These are phyloP conservation scores for Xylaria intraflava DNA, from an alignment of 495 filamentous ascomycete species.

Conservation along the genomic window DNA sequence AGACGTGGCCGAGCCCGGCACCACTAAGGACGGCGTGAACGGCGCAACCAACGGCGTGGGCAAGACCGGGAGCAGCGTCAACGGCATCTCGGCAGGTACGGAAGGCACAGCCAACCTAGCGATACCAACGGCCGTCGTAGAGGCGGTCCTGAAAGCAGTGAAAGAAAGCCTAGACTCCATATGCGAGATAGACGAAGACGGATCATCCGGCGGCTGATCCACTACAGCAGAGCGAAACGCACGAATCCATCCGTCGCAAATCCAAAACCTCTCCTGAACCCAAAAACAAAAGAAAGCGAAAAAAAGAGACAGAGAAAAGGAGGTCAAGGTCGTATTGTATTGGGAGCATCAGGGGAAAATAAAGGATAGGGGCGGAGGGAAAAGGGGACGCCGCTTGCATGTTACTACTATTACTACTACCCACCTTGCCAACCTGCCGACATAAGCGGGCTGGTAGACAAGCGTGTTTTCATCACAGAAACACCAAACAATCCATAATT, in stretches of 20 bases:
- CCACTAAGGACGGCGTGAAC: conserved; percentile 11
- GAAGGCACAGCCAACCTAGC: conserved; percentile 31
- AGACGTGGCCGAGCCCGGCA: neutral
- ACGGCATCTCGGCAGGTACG: conserved; percentile 12
- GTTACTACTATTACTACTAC: no score
- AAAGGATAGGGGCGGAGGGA: no score
- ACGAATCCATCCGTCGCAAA: neutral
- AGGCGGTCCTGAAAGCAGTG: conserved; percentile 47
- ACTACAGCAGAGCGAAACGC: neutral
- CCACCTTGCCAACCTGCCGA: no score
- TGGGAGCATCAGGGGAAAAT: no score
- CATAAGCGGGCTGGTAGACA: no score
- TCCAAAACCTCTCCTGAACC: neutral
- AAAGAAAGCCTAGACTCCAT: conserved; percentile 45
- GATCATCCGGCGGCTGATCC: conserved; percentile 14
- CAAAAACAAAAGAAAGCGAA: neutral
- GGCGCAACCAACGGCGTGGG: conserved; percentile 15
- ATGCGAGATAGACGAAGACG: conserved; percentile 38
- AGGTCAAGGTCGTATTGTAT: no score
- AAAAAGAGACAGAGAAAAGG: no score
- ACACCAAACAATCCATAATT: no score
- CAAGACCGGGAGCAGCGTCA: conserved; percentile 19
- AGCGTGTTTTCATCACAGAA: no score
- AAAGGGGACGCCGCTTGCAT: no score
- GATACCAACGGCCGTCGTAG: conserved; percentile 43